Evolutionary conservation across 257 asterid genomes (phyloP), one percentile per base, ranked within the genome.

Genomic region (Sherardia arvensis): DNA sequence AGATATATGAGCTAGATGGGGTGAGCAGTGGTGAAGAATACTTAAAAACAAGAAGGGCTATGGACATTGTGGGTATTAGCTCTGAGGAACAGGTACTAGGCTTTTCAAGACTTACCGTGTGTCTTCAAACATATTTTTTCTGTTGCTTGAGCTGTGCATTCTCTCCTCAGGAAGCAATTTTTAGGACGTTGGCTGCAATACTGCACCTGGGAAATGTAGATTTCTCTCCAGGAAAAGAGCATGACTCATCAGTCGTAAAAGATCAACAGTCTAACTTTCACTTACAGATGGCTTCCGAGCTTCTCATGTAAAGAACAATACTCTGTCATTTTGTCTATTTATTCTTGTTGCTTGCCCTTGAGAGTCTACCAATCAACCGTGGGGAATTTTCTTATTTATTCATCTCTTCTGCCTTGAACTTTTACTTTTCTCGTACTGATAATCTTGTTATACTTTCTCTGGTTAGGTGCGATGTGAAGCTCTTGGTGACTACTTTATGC

Each of bases 111-210:
- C 32, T 23, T 48, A 6, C 11, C 43, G 33, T 51, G 29, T 45
- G 51, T 53, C 21, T 56, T 51, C 25, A 53, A 28, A 51, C 27
- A 32, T 64, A 53, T 62, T 57, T 9, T 15, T 28, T 38, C 51
- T 65, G 29, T 74, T 23, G 26, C 65, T 38, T 64, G 54, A 71
- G 53, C 54, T 30, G 47, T 68, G 62, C 20, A 29, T 51, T 66
- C 30, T 63, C 71, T 59, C 12, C 60, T 59, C 88, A 93, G 99
- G 96, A 93, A 77, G 84, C 95, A 22, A 87, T 90, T 80, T 93
- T 93, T 77, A 93, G 99, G 73, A 87, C 99, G 72, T 72, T 93
- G 85, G 99, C 99, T 69, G 99, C 94, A 62, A 93, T 93, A 74
- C 75, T 93, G 62, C 99, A 93, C 79, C 84, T 93, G 64, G 99